Evolutionary conservation across 108 stramenopile genomes (phyloP), one percentile per base, ranked within the genome.

Genomic region (Pseudonitzschia delicatissima): DNA sequence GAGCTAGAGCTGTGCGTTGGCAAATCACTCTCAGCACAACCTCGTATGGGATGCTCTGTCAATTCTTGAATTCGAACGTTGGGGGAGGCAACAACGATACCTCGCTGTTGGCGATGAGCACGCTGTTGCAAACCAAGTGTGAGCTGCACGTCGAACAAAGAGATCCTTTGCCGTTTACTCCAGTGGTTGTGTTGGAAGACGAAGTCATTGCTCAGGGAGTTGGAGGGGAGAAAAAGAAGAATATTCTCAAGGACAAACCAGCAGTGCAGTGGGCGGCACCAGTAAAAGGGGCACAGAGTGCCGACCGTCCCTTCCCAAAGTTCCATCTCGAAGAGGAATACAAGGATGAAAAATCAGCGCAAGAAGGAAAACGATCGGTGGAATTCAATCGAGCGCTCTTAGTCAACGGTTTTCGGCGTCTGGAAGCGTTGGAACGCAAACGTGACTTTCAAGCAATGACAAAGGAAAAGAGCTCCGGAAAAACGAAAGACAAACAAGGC

Each of bases 391-490:
- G 93, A 29, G 79, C 93, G 17, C 59, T 94, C 42, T 61, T 94
- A 39, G 64, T 88, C 53, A 82, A 90, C 75, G 93, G 93, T 26
- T 94, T 94, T 79, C 88, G 90, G 9, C 72, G 90, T 23, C 72
- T 94, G 58, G 93, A 91, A 79, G 93, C 93, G 3, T 67, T 94
- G 51, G 93, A 94, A 72, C 74, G 84, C 26, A 91, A 91, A 59
- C 76, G 82, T 13, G 86, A 87, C 40, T 94, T 85, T 57, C 86
- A 94, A 53, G 69, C 45, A 25, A 62, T 80, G 79, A 23, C 27
- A 6, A 44, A 63, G 11, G 20, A 23, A 0, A 17, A 15, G 3
- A 26, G 26, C 12, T 42, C 57, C 32, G 17, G 28, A 21, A 68
- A 59, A 13, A 47, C 40, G 2, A 45, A 32, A 13, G 71, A 57